Percentiles rank a stretch among this genome's conserved stretches.
phyloP scores from a whole-genome alignment of 2,329 filamentous ascomycete species.

The Spiromastix sp. region DNA sequence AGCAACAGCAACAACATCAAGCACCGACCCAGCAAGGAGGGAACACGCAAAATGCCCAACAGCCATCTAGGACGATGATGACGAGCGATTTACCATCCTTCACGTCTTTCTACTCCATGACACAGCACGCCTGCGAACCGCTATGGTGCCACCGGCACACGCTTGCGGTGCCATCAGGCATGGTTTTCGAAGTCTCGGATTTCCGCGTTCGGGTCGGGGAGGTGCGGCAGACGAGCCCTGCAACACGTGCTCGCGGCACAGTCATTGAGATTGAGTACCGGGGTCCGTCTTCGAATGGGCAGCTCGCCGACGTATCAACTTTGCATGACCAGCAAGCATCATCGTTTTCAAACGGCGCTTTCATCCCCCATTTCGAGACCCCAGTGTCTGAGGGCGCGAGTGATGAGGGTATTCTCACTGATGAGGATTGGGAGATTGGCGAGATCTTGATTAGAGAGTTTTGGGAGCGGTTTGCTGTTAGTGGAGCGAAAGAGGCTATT shows the following conservation, averaged over 20 bases:
- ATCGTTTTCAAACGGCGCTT: background rate
- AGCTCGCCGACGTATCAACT: background rate
- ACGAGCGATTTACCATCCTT: constrained; percentile 26
- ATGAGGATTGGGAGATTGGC: constrained; percentile 30
- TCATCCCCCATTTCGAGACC: background rate
- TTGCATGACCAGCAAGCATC: background rate
- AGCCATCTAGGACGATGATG: constrained; percentile 26
- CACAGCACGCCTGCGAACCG: constrained; percentile 30
- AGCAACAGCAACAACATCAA: background rate
- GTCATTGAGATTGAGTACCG: constrained; percentile 36
- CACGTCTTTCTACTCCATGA: constrained; percentile 28
- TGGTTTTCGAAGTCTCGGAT: constrained; percentile 32
- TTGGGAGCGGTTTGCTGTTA: constrained; percentile 27
- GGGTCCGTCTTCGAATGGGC: constrained; percentile 16
- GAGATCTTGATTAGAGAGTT: constrained; percentile 31
- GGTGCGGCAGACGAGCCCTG: constrained; percentile 30
- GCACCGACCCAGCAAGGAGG: constrained; percentile 1
- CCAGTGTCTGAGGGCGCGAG: background rate
- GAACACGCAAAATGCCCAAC: constrained; percentile 4
- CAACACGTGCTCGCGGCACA: constrained; percentile 27
- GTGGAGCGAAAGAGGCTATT: constrained; percentile 30
- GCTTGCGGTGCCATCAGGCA: constrained; percentile 23
- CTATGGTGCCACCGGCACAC: constrained; percentile 34
- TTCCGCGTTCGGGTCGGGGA: constrained; percentile 34
- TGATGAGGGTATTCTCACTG: constrained; percentile 11